A percentile compares a stretch with the other conserved stretches of the same genome.
Conservation (phyloP, 2,329 filamentous ascomycete genomes). For the Orbilia ellipsospora region DNA sequence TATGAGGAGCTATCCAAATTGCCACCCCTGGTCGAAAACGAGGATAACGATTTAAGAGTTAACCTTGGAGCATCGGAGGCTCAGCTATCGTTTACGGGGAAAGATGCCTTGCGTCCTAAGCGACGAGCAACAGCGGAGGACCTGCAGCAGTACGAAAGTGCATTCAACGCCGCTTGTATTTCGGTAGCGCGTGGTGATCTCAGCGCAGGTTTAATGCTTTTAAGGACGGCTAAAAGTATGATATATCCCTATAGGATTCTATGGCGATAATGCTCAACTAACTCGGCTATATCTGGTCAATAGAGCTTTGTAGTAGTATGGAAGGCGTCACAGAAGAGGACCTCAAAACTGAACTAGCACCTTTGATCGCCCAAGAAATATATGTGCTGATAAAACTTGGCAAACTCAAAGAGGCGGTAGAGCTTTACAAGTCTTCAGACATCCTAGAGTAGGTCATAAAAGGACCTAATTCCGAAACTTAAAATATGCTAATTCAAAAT, state of each 20-base stretch:
- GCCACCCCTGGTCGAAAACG: slow-evolving; percentile 66
- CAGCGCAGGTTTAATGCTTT: slow-evolving; percentile 72
- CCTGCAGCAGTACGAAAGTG: slow-evolving; percentile 80
- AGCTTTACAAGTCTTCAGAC: slow-evolving; percentile 72
- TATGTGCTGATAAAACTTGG: slow-evolving; percentile 77
- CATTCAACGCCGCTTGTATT: slow-evolving; percentile 81
- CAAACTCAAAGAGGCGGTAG: slow-evolving; percentile 73
- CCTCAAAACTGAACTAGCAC: slow-evolving; percentile 77
- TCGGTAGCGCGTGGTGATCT: slow-evolving; percentile 77
- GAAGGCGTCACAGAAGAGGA: slow-evolving; percentile 80
- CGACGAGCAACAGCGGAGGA: slow-evolving; percentile 71
- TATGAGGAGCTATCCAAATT: slow-evolving; percentile 71
- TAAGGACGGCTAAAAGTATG: slow-evolving; percentile 72
- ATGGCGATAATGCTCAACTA: neutral
- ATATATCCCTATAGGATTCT: neutral
- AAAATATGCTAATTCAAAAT: slow-evolving; percentile 59
- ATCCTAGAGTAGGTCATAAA: slow-evolving; percentile 69
- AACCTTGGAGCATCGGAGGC: slow-evolving; percentile 78
- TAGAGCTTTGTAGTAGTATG: slow-evolving; percentile 75
- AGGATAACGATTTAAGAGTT: slow-evolving; percentile 79
- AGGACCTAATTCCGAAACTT: neutral
- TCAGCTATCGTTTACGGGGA: slow-evolving; percentile 77
- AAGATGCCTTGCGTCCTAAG: slow-evolving; percentile 66
- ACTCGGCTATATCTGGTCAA: neutral
- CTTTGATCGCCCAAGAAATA: slow-evolving; percentile 80